A percentile compares a stretch with the other conserved stretches of the same genome.
Evolutionary conservation across 192 early-diverging fungal species (phyloP).

Genomic region (Linnemannia elongata): DNA sequence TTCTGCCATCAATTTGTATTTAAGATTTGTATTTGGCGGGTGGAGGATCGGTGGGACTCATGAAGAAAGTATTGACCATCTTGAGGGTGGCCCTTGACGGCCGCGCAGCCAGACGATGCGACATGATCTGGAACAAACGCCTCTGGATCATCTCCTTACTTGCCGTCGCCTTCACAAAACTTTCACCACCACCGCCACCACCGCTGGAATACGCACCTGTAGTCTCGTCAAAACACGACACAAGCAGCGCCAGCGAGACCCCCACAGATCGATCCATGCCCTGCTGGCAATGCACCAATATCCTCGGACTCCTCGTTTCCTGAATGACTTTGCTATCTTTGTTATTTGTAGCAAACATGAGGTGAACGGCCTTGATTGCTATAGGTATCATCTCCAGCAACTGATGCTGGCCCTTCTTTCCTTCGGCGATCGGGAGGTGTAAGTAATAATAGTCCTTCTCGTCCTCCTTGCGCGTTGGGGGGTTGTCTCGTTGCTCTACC

Average conservation of each 20-base stretch:
- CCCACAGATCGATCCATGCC: constrained; percentile 87
- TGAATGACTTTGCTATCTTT: background rate
- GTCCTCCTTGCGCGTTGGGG: background rate
- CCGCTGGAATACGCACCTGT: constrained; percentile 42
- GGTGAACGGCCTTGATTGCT: constrained; percentile 67
- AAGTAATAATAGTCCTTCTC: constrained; percentile 63
- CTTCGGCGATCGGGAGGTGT: constrained; percentile 84
- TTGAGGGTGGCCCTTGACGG: constrained; percentile 84
- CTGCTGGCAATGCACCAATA: constrained; percentile 87
- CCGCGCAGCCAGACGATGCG: constrained; percentile 72
- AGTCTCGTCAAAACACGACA: constrained; percentile 67
- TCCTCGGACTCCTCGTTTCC: constrained; percentile 10
- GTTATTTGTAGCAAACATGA: constrained; percentile 47
- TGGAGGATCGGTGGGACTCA: constrained; percentile 61
- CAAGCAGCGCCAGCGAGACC: constrained; percentile 77
- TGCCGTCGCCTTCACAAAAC: constrained; percentile 14
- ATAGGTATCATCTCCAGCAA: constrained; percentile 70
- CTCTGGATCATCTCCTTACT: constrained; percentile 76
- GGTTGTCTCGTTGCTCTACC: background rate
- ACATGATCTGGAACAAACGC: constrained; percentile 75
- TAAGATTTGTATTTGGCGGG: constrained; percentile 42
- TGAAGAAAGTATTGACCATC: constrained; percentile 81
- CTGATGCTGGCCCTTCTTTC: constrained; percentile 86
- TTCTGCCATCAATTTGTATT: background rate
- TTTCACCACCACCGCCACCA: background rate